Evolutionary conservation across 1,284 basidiomycete genomes (phyloP).

Genomic region (Athelia psychrophila): DNA sequence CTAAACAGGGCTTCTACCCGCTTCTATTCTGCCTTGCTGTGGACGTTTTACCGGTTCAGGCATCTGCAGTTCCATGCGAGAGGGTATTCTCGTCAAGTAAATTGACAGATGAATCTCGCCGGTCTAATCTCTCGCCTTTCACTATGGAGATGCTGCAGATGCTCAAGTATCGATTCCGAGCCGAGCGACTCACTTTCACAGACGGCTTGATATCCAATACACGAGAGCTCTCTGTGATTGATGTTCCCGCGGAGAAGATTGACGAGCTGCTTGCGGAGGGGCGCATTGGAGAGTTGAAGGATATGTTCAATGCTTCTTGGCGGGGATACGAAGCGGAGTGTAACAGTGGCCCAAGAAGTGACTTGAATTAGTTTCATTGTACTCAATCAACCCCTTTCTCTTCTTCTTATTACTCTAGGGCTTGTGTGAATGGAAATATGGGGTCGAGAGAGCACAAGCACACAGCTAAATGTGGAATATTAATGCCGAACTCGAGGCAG

Average conservation of each 20-base stretch:
- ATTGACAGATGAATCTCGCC: constrained; percentile 17
- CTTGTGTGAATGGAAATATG: neutral
- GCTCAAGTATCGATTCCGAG: constrained; percentile 18
- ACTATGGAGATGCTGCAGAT: constrained; percentile 24
- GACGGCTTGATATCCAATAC: constrained; percentile 7
- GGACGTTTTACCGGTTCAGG: constrained; percentile 27
- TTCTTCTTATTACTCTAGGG: neutral
- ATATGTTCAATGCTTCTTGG: neutral
- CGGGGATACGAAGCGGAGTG: no score
- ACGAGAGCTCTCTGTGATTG: constrained; percentile 4
- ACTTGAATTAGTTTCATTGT: no score
- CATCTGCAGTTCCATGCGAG: constrained; percentile 29
- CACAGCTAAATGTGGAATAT: neutral
- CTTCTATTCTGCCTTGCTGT: constrained; percentile 19
- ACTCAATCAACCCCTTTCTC: no score
- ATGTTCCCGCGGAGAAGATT: constrained; percentile 5
- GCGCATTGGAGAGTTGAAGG: neutral
- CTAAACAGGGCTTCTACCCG: constrained; percentile 6
- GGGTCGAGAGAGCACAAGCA: neutral
- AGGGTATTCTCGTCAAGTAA: constrained; percentile 27
- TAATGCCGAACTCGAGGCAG: neutral
- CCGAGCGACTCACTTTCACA: constrained; percentile 15
- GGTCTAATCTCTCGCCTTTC: constrained; percentile 11
- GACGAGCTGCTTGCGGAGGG: neutral
- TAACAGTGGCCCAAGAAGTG: no score